phyloP scores from a whole-genome alignment of 108 stramenopile genomes.

The Chaetoceros tenuissimus region DNA sequence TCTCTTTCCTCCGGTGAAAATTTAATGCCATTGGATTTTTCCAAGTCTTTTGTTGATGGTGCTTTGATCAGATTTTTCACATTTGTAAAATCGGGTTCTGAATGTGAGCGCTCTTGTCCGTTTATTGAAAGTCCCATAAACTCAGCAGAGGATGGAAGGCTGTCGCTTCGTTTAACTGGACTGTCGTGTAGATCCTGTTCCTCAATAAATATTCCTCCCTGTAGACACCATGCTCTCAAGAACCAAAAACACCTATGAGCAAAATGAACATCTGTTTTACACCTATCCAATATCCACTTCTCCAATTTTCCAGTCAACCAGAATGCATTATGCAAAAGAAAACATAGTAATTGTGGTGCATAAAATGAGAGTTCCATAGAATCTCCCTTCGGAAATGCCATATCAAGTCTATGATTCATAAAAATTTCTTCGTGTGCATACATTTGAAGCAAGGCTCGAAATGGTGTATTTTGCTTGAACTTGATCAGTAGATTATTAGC shows the following conservation, averaged over 20 bases:
- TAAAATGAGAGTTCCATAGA: conserved; percentile 56
- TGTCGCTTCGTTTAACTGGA: conserved; percentile 5
- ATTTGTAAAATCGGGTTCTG: background rate
- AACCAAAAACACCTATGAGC: conserved; percentile 87
- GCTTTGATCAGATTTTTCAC: background rate
- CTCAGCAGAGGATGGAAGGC: conserved; percentile 4
- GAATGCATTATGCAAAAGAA: conserved; percentile 79
- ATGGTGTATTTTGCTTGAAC: conserved; percentile 40
- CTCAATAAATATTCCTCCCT: conserved; percentile 13
- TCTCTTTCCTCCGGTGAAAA: conserved; percentile 62
- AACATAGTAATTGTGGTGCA: conserved; percentile 77
- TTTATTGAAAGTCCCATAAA: background rate
- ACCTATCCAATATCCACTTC: conserved; percentile 72
- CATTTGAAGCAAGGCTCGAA: conserved; percentile 67
- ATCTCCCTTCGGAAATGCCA: conserved; percentile 50
- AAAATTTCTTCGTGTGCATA: conserved; percentile 83
- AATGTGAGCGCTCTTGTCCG: background rate
- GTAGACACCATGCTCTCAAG: conserved; percentile 71
- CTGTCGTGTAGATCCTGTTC: conserved; percentile 7
- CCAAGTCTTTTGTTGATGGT: background rate
- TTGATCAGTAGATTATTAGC: conserved; percentile 6
- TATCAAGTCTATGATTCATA: conserved; percentile 46
- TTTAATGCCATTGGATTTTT: conserved; percentile 21
- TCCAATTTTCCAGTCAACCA: conserved; percentile 58
- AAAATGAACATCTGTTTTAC: conserved; percentile 59